Evolutionary conservation across 768 basidiomycete species (phyloP).

Genomic region (Leccinum rimulosum): DNA sequence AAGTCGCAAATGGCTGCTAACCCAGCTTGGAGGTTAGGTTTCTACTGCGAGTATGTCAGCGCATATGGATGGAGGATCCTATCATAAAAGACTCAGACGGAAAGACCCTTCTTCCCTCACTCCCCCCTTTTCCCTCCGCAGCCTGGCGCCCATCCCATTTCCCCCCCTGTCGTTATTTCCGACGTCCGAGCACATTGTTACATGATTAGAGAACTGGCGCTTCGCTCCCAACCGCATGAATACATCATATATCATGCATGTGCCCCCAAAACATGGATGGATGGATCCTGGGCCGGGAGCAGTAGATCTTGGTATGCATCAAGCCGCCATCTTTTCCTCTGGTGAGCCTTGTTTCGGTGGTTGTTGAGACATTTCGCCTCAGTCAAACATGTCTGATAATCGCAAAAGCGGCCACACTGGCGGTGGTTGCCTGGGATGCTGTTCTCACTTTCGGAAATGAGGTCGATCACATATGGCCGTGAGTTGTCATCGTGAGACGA

Average conservation of each 20-base stretch:
- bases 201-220: neutral
- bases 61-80: neutral
- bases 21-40: neutral
- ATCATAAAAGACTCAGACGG: neutral
- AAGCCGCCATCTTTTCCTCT: conserved; percentile 2
- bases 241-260: neutral
- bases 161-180: neutral
- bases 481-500: conserved; percentile 6
- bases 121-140: neutral
- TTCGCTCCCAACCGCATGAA: neutral
- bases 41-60: neutral
- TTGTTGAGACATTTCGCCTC: neutral
- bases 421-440: conserved; percentile 15
- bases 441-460: conserved; percentile 19
- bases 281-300: conserved; percentile 1
- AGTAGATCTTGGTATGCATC: conserved; percentile 1
- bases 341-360: conserved; percentile 7
- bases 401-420: conserved; percentile 9
- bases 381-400: neutral
- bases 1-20: neutral
- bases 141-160: neutral
- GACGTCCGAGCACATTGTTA: neutral
- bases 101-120: neutral
- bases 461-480: conserved; percentile 21
- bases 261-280: neutral